phyloP scores from a whole-genome alignment of 2,329 filamentous ascomycete genomes.

The Colletotrichum costaricense region DNA sequence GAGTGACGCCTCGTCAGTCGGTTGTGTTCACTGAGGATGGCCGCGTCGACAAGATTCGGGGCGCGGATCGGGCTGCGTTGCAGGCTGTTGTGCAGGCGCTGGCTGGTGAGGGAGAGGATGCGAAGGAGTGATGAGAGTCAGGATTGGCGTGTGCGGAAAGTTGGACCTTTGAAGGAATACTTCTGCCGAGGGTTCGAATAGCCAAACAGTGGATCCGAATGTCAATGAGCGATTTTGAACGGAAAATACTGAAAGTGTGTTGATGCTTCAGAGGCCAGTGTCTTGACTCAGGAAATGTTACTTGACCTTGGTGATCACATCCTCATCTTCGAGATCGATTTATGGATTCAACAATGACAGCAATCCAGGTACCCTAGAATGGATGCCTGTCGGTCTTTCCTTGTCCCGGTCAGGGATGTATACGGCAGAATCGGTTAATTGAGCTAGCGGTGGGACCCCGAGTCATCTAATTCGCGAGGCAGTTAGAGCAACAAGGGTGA shows the following conservation, averaged over 20 bases:
- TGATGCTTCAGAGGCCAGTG: too few species aligned
- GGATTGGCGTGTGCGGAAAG: not conserved
- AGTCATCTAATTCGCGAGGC: not conserved
- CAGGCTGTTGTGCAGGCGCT: conserved; percentile 42
- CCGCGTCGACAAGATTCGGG: conserved; percentile 43
- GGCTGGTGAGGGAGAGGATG: conserved; percentile 26
- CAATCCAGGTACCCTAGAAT: too few species aligned
- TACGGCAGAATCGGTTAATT: not conserved
- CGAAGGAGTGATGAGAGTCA: conserved; percentile 57
- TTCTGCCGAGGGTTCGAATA: not conserved
- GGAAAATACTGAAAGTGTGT: too few species aligned
- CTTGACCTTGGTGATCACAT: too few species aligned
- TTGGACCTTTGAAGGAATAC: not conserved
- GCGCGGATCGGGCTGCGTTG: conserved; percentile 43
- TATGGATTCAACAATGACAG: too few species aligned
- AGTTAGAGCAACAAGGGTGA: not conserved
- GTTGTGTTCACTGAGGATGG: conserved; percentile 41
- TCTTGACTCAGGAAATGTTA: too few species aligned
- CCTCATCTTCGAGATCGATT: too few species aligned
- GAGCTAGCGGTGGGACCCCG: not conserved
- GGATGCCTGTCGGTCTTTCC: not conserved
- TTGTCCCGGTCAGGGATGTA: not conserved
- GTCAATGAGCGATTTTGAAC: too few species aligned
- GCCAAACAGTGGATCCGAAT: not conserved
- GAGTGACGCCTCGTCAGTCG: conserved; percentile 37